A percentile compares a stretch with the other conserved stretches of the same genome.
Conservation (phyloP, 306 rosid genomes). For the Sicyos baderoa region DNA sequence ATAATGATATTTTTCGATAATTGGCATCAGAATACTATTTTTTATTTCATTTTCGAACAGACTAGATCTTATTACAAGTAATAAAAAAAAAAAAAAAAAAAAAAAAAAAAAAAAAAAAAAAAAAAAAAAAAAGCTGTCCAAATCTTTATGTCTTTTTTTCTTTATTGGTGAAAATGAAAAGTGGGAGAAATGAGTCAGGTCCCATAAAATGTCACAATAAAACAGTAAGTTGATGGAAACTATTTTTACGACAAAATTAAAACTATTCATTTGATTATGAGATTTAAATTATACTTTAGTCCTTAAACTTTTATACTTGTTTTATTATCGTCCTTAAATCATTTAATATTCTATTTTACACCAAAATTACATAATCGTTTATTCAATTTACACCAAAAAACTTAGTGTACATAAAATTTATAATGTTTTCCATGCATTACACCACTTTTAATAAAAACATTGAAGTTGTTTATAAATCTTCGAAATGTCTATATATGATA, state of each 20-base stretch:
- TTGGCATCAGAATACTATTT: neutral
- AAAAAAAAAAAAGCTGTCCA: neutral
- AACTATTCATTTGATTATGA: neutral
- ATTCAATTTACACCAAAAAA: too few relatives aligned
- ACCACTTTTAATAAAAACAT: too few relatives aligned
- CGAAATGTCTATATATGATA: too few relatives aligned
- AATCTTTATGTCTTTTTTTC: conserved; percentile 10
- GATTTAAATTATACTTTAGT: neutral
- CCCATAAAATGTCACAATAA: conserved; percentile 13
- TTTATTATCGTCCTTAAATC: neutral
- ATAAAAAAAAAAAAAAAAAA: neutral
- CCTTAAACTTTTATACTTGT: neutral
- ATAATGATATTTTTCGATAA: neutral
- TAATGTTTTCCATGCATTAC: too few relatives aligned
- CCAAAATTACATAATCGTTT: too few relatives aligned
- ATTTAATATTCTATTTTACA: too few relatives aligned
- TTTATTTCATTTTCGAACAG: neutral
- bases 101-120: neutral
- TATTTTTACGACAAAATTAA: neutral
- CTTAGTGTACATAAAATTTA: too few relatives aligned
- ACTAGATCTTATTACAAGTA: neutral
- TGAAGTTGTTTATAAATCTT: too few relatives aligned
- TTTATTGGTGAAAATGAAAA: conserved; percentile 15
- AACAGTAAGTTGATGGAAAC: neutral
- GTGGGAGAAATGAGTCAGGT: conserved; percentile 6